These are phyloP conservation scores for Solanum boliviense DNA, from an alignment of 257 asterid species.

Conservation along the genomic window DNA sequence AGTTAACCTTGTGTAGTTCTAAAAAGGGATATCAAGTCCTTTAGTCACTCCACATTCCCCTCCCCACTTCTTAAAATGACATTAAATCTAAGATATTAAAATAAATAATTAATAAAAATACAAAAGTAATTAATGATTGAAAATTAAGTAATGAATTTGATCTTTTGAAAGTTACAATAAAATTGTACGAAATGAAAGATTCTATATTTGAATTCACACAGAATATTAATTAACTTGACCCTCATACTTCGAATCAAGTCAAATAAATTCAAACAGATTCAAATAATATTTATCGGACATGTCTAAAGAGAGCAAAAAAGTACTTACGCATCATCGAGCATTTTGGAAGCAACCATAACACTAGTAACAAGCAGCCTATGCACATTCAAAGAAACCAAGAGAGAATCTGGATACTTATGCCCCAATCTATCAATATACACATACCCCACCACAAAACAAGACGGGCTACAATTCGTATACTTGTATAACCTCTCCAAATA, in stretches of 20 bases:
- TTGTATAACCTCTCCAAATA: slow-evolving; percentile 77
- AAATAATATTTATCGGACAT: not conserved
- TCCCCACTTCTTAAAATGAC: too few relatives aligned
- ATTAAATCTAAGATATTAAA: not conserved
- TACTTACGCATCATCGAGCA: slow-evolving; percentile 75
- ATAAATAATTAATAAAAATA: not conserved
- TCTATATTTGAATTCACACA: not conserved
- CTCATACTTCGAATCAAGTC: not conserved
- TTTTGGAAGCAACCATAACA: slow-evolving; percentile 86
- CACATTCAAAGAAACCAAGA: slow-evolving; percentile 66
- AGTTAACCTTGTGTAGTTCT: not conserved
- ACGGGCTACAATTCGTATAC: slow-evolving; percentile 72
- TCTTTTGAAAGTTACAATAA: not conserved
- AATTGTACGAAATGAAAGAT: not conserved
- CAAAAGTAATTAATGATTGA: not conserved
- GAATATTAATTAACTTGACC: not conserved
- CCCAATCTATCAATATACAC: slow-evolving; percentile 68
- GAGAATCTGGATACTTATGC: slow-evolving; percentile 64
- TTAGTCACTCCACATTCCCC: not conserved
- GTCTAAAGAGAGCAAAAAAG: not conserved
- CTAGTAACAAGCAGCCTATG: slow-evolving; percentile 64
- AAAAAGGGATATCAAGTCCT: not conserved
- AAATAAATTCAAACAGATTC: not conserved
- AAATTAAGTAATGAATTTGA: not conserved
- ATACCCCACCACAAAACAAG: slow-evolving; percentile 78